Evolutionary conservation across 2,329 filamentous ascomycete species (phyloP).

Genomic region (Fusarium fracticaudum): DNA sequence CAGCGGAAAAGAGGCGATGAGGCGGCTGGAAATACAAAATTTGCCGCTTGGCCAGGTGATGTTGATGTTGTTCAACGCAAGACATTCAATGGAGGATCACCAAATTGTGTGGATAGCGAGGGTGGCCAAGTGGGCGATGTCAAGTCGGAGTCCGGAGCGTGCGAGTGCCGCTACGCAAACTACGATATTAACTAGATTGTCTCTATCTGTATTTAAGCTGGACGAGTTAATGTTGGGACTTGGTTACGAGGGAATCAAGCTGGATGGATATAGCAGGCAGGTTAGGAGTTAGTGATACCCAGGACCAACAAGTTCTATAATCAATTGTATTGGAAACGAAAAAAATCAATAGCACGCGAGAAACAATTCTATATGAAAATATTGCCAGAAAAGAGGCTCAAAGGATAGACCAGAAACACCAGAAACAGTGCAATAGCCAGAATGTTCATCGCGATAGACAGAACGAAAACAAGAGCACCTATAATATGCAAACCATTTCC

Average conservation of each 20-base stretch:
- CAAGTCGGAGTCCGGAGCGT: constrained; percentile 49
- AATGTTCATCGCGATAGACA: background rate
- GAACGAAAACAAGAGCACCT: background rate
- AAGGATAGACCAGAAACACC: background rate
- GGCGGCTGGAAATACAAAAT: constrained; percentile 35
- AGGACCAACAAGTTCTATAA: constrained; percentile 17
- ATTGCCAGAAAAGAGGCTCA: background rate
- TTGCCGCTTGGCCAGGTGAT: constrained; percentile 65
- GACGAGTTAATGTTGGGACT: background rate
- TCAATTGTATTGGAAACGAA: constrained; percentile 5
- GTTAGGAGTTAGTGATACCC: constrained; percentile 36
- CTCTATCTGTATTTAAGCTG: background rate
- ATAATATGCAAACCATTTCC: background rate
- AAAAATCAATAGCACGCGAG: background rate
- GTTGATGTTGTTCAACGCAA: constrained; percentile 65
- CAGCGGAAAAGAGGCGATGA: constrained; percentile 43
- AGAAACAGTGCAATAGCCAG: background rate
- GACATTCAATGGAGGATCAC: constrained; percentile 52
- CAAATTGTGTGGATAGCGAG: constrained; percentile 60
- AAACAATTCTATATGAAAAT: background rate
- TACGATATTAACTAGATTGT: constrained; percentile 32
- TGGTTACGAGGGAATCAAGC: background rate
- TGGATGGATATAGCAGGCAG: background rate
- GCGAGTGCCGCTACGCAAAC: constrained; percentile 53
- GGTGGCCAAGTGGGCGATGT: constrained; percentile 51